phyloP scores from a whole-genome alignment of 2,329 filamentous ascomycete genomes.

The Microcyclospora pomicola region DNA sequence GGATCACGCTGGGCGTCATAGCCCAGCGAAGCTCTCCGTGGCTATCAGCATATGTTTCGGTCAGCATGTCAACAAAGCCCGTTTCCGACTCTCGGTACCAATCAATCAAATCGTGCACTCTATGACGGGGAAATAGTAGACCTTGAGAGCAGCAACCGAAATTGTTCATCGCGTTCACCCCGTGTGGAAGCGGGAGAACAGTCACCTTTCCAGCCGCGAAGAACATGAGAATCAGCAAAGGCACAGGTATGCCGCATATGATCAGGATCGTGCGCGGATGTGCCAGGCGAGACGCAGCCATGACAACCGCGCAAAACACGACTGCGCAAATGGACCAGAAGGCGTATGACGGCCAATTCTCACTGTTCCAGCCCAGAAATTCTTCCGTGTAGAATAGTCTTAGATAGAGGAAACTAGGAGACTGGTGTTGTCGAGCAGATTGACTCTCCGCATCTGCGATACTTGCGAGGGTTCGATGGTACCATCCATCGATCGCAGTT shows the following conservation, averaged over 20 bases:
- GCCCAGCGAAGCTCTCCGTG: slow-evolving; percentile 28
- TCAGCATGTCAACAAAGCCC: slow-evolving; percentile 28
- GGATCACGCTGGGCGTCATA: slow-evolving; percentile 29
- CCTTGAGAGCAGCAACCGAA: slow-evolving; percentile 34
- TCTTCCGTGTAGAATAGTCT: slow-evolving; percentile 35
- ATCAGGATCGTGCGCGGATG: slow-evolving; percentile 8
- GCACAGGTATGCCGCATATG: slow-evolving; percentile 14
- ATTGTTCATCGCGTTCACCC: slow-evolving; percentile 27
- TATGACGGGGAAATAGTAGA: slow-evolving; percentile 28
- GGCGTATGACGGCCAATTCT: slow-evolving; percentile 27
- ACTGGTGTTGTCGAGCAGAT: slow-evolving; percentile 14
- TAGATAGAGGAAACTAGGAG: too few species aligned
- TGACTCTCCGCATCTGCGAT: slow-evolving; percentile 21
- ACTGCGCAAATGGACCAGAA: slow-evolving; percentile 19
- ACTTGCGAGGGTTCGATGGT: slow-evolving; percentile 27
- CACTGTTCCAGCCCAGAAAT: slow-evolving; percentile 32
- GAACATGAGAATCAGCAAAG: slow-evolving; percentile 22
- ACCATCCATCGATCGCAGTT: slow-evolving; percentile 35
- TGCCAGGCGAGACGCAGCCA: slow-evolving; percentile 3
- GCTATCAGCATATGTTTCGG: slow-evolving; percentile 29
- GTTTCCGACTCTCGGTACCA: slow-evolving; percentile 19
- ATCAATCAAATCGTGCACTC: slow-evolving; percentile 15
- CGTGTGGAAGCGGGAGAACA: slow-evolving; percentile 23
- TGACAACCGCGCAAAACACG: slow-evolving; percentile 4
- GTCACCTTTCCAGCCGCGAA: slow-evolving; percentile 30